These are phyloP conservation scores for Iris pallida DNA, from an alignment of 116 monocot species.

Conservation along the genomic window DNA sequence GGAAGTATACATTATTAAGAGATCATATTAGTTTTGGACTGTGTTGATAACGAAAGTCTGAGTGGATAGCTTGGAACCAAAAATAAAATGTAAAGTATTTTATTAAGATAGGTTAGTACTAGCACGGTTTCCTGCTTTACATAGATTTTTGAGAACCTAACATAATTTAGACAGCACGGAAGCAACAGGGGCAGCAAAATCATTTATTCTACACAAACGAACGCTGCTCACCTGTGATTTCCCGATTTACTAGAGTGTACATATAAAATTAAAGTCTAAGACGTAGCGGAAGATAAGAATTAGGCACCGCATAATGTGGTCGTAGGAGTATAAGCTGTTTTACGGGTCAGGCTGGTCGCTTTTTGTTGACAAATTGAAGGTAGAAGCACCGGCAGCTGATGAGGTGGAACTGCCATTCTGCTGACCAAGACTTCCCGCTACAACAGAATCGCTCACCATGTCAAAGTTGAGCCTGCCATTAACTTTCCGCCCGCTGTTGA, in stretches of 20 bases:
- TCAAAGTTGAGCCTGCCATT: slow-evolving; percentile 45
- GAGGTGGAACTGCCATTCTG: slow-evolving; percentile 23
- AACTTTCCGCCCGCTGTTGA: slow-evolving; percentile 31
- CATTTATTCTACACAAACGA: slow-evolving; percentile 14
- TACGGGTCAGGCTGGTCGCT: slow-evolving; percentile 19
- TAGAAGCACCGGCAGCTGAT: slow-evolving; percentile 8
- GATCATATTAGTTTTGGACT: too few relatives aligned
- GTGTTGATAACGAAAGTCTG: too few relatives aligned
- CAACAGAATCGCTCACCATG: slow-evolving; percentile 42
- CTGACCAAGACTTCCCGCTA: slow-evolving; percentile 35
- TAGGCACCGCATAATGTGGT: not conserved
- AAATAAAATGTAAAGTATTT: not conserved
- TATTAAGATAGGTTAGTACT: not conserved
- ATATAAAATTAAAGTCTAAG: slow-evolving; percentile 18
- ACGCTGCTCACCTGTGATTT: slow-evolving; percentile 19
- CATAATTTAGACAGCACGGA: not conserved
- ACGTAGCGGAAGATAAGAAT: not conserved
- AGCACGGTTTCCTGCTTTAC: not conserved
- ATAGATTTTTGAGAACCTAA: not conserved
- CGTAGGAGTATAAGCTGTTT: not conserved
- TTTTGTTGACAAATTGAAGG: slow-evolving; percentile 16
- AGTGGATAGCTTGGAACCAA: not conserved
- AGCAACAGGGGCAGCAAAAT: slow-evolving; percentile 11
- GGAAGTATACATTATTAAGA: too few relatives aligned
- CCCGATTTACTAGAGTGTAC: slow-evolving; percentile 10